These are phyloP conservation scores for Sphaceloma murrayae DNA, from an alignment of 2,329 filamentous ascomycete genomes.

Conservation along the genomic window DNA sequence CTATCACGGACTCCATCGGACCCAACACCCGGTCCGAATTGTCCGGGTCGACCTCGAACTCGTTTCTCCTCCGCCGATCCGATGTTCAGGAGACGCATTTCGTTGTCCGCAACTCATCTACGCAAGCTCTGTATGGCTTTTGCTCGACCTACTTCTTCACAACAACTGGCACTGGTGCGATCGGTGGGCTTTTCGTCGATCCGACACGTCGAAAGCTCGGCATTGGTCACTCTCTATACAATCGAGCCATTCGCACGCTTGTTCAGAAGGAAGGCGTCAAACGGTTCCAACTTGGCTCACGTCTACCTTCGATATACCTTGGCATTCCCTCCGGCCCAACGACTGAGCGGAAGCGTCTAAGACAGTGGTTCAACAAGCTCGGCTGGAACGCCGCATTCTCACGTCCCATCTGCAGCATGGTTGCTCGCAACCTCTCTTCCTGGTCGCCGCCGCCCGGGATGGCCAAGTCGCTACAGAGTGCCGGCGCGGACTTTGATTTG, in stretches of 20 bases:
- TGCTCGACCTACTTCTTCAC: slow-evolving; percentile 78
- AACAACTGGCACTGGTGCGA: slow-evolving; percentile 59
- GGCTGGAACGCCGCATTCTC: slow-evolving; percentile 72
- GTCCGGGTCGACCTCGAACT: slow-evolving; percentile 57
- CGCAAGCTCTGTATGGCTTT: slow-evolving; percentile 82
- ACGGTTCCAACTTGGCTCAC: slow-evolving; percentile 70
- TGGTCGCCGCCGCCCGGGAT: slow-evolving; percentile 73
- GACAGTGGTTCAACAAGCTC: slow-evolving; percentile 79
- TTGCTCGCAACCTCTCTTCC: slow-evolving; percentile 58
- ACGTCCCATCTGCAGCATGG: slow-evolving; percentile 58
- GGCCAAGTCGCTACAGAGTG: slow-evolving; percentile 60
- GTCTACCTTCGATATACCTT: slow-evolving; percentile 75
- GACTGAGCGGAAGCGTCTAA: slow-evolving; percentile 49
- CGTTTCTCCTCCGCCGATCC: slow-evolving; percentile 63
- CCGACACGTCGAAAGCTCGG: slow-evolving; percentile 67
- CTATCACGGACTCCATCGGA: slow-evolving; percentile 56
- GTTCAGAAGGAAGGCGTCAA: slow-evolving; percentile 62
- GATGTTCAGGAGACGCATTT: slow-evolving; percentile 75
- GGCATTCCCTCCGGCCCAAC: slow-evolving; percentile 66
- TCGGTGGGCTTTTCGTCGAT: slow-evolving; percentile 84
- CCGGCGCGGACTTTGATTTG: slow-evolving; percentile 70
- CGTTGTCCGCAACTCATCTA: slow-evolving; percentile 89
- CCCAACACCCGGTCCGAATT: slow-evolving; percentile 61
- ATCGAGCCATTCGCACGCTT: slow-evolving; percentile 68
- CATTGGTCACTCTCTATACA: slow-evolving; percentile 82